These are phyloP conservation scores for Claviceps quebecensis DNA, from an alignment of 2,329 filamentous ascomycete genomes.

Conservation along the genomic window DNA sequence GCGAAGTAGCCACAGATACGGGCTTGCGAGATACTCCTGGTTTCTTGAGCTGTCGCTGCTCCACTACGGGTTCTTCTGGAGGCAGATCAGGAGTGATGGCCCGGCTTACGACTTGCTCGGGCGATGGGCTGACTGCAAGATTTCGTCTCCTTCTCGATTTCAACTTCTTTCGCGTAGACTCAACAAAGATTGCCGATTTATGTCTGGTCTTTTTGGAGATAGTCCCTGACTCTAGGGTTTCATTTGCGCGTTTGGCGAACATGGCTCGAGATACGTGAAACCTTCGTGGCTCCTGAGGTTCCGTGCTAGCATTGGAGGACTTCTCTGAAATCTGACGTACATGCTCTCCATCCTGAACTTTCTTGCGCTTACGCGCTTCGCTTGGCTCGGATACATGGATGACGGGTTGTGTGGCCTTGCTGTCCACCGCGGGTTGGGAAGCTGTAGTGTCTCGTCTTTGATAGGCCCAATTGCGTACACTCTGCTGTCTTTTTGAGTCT, in stretches of 20 bases:
- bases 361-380: slow-evolving; percentile 12
- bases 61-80: slow-evolving; percentile 4
- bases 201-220: slow-evolving; percentile 27
- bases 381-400: slow-evolving; percentile 34
- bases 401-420: slow-evolving; percentile 19
- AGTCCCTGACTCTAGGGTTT: slow-evolving; percentile 13
- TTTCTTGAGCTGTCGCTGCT: slow-evolving; percentile 19
- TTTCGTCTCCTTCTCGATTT: slow-evolving; percentile 9
- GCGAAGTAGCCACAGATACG: slow-evolving; percentile 6
- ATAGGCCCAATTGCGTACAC: slow-evolving; percentile 39
- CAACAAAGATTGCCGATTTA: slow-evolving; percentile 39
- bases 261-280: slow-evolving; percentile 41
- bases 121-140: slow-evolving; percentile 9
- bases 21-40: slow-evolving; percentile 17
- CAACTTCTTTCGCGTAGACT: slow-evolving; percentile 31
- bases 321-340: neutral
- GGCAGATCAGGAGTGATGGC: neutral
- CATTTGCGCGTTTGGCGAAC: slow-evolving; percentile 18
- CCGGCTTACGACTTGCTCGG: neutral
- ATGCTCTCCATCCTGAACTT: slow-evolving; percentile 6
- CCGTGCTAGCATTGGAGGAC: neutral
- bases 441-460: slow-evolving; percentile 30
- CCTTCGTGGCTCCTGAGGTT: slow-evolving; percentile 27
- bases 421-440: slow-evolving; percentile 8
- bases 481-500: slow-evolving; percentile 38